Evolutionary conservation across 108 stramenopile species (phyloP).

Genomic region (Aurantiochytrium sp.): DNA sequence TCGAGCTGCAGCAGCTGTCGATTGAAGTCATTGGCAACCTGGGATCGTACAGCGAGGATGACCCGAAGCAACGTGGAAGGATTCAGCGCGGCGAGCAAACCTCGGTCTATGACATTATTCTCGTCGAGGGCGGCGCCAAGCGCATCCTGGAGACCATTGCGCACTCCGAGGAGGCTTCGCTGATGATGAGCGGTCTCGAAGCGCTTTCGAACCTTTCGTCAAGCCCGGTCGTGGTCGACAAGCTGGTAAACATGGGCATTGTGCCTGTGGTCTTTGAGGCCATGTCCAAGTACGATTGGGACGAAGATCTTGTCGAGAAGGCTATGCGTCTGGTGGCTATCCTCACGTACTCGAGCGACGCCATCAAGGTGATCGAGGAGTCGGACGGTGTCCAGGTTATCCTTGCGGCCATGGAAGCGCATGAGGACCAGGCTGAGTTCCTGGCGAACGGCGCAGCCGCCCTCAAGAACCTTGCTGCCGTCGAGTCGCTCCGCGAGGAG

Average conservation of each 20-base stretch:
- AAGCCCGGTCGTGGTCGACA: neutral
- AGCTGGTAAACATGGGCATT: constrained; percentile 11
- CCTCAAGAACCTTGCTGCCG: constrained; percentile 2
- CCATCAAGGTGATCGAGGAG: neutral
- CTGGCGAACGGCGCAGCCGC: neutral
- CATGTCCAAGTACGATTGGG: constrained; percentile 13
- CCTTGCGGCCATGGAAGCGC: constrained; percentile 18
- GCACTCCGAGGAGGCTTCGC: neutral
- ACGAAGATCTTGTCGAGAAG: constrained; percentile 14
- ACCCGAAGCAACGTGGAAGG: neutral
- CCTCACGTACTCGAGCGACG: neutral
- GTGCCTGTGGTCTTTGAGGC: neutral
- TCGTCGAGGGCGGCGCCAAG: constrained; percentile 11
- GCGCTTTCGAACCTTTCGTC: neutral
- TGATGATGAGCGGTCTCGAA: neutral
- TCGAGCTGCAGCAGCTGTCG: constrained; percentile 12
- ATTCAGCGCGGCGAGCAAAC: neutral
- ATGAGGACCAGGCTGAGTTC: constrained; percentile 10
- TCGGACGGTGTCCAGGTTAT: constrained; percentile 1
- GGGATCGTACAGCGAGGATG: constrained; percentile 5
- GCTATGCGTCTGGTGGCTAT: constrained; percentile 15
- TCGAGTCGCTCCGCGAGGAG: neutral
- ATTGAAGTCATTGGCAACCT: constrained; percentile 23
- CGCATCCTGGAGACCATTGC: neutral
- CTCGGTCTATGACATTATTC: neutral